Percentiles rank a stretch among this genome's conserved stretches.
phyloP scores from a whole-genome alignment of 1,284 basidiomycete genomes.

The Athelia sp. region DNA sequence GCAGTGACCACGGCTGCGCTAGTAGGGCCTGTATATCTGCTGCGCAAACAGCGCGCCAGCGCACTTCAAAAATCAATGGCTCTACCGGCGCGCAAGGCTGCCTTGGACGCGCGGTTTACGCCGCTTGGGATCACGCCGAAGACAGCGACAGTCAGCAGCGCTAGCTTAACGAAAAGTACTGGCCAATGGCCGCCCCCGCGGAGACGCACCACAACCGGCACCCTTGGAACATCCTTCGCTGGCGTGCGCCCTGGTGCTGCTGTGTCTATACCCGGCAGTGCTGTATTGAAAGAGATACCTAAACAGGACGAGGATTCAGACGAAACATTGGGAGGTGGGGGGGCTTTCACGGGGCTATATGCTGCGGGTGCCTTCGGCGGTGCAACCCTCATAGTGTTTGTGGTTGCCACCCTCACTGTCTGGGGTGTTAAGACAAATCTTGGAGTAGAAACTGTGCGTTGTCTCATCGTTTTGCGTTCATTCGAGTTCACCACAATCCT shows the following conservation, averaged over 20 bases:
- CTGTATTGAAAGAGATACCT: background rate
- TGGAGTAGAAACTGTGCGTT: slow-evolving; percentile 34
- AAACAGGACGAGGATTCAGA: background rate
- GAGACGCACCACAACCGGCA: background rate
- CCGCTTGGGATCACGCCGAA: background rate
- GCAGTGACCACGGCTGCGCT: slow-evolving; percentile 31
- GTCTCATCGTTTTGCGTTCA: background rate
- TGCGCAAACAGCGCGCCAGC: slow-evolving; percentile 25
- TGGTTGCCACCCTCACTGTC: slow-evolving; percentile 26
- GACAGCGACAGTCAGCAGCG: no score
- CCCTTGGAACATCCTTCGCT: background rate
- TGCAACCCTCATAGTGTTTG: slow-evolving; percentile 36
- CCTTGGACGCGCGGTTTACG: background rate
- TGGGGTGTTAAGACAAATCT: slow-evolving; percentile 34
- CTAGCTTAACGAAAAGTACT: background rate
- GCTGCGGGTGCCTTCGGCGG: slow-evolving; percentile 39
- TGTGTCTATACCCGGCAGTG: no score
- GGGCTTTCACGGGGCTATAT: slow-evolving; percentile 18
- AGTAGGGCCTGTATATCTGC: slow-evolving; percentile 26
- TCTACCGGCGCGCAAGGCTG: slow-evolving; percentile 9
- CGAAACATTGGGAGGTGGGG: background rate
- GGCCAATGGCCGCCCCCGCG: background rate
- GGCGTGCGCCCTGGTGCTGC: background rate
- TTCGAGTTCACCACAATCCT: background rate
- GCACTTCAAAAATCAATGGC: slow-evolving; percentile 1